Evolutionary conservation across 257 asterid genomes (phyloP).

Genomic region (Solanum paucissectum): DNA sequence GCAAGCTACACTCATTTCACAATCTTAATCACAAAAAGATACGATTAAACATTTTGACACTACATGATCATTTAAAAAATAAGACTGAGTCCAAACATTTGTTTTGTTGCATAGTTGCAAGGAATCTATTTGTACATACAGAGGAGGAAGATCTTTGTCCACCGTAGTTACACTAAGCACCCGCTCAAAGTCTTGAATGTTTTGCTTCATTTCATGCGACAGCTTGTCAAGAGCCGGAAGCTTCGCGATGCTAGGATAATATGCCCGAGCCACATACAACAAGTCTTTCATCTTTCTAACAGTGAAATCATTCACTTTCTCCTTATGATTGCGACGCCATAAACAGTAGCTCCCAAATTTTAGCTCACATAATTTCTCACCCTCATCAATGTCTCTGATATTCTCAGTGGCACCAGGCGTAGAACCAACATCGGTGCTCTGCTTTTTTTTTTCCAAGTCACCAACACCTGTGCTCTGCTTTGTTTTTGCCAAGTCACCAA

Average conservation of each 20-base stretch:
- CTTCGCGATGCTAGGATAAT: slow-evolving; percentile 94
- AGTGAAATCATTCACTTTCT: slow-evolving; percentile 48
- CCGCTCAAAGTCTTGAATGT: slow-evolving; percentile 94
- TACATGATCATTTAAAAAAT: not conserved
- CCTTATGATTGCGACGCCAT: slow-evolving; percentile 82
- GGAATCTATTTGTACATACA: slow-evolving; percentile 36
- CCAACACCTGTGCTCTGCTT: slow-evolving; percentile 20
- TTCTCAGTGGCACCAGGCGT: slow-evolving; percentile 14
- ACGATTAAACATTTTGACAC: not conserved
- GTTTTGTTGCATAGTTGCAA: not conserved
- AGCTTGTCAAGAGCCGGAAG: slow-evolving; percentile 69
- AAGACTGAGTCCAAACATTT: not conserved
- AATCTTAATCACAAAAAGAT: not conserved
- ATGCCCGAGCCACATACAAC: slow-evolving; percentile 96
- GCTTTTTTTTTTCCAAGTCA: not conserved
- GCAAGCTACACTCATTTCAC: not conserved
- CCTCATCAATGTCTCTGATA: slow-evolving; percentile 35
- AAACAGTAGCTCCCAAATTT: slow-evolving; percentile 91
- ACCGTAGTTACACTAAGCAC: slow-evolving; percentile 78
- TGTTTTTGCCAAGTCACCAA: not conserved
- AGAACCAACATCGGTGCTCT: not conserved
- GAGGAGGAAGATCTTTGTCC: slow-evolving; percentile 87
- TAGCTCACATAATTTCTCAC: slow-evolving; percentile 56
- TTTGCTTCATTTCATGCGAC: slow-evolving; percentile 83
- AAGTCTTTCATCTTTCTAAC: slow-evolving; percentile 97